Conservation (phyloP, 2,329 filamentous ascomycete species). For the Sarocladium strictum region DNA sequence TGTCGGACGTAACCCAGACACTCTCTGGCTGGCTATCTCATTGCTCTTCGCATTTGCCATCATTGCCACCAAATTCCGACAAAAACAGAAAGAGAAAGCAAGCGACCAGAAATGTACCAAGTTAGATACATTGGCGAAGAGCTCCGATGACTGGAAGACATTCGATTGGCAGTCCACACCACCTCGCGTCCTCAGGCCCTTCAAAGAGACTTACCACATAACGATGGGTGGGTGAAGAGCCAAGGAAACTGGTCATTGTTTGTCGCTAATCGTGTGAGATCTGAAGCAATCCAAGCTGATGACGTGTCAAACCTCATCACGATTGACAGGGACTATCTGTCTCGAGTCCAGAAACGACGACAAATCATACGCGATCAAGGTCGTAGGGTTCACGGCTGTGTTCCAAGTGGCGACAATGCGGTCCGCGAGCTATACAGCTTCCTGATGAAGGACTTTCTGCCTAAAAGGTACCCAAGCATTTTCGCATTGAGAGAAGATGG, state of each 20-base stretch:
- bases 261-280: not conserved
- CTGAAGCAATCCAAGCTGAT: conserved; percentile 34
- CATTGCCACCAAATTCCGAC: not conserved
- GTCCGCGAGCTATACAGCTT: conserved; percentile 44
- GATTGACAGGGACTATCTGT: conserved; percentile 44
- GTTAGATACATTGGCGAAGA: not conserved
- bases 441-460: conserved; percentile 41
- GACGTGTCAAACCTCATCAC: conserved; percentile 44
- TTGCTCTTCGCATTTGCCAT: not conserved
- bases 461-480: conserved; percentile 40
- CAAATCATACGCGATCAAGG: conserved; percentile 32
- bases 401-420: conserved; percentile 31
- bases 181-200: conserved; percentile 37
- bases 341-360: conserved; percentile 34
- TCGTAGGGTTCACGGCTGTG: conserved; percentile 34
- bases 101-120: no score
- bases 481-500: conserved; percentile 32
- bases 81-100: not conserved
- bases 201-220: conserved; percentile 47
- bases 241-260: not conserved
- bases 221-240: conserved; percentile 40
- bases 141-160: conserved; percentile 9
- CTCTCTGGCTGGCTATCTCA: not conserved
- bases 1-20: not conserved
- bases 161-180: conserved; percentile 35